A percentile compares a stretch with the other conserved stretches of the same genome.
Conservation (phyloP, 805 yeast species). For the Pichia scutulata region DNA sequence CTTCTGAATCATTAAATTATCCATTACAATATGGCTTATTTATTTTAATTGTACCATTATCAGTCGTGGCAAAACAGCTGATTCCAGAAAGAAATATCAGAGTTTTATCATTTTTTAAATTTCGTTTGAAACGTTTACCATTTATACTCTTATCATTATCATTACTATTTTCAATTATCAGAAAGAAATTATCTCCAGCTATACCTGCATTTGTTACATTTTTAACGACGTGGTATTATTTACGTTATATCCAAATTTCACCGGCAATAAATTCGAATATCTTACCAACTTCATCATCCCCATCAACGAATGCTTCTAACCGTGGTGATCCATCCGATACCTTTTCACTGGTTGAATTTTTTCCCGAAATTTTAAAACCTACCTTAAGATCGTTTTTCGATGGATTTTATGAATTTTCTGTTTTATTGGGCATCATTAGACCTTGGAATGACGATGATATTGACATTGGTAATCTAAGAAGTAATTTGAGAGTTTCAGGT, state of each 20-base stretch:
- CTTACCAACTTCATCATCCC: constrained; percentile 31
- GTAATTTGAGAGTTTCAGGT: constrained; percentile 48
- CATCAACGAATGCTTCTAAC: constrained; percentile 28
- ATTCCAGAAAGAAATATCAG: constrained; percentile 51
- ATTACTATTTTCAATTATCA: constrained; percentile 28
- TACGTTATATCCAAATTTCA: constrained; percentile 66
- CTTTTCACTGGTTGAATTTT: constrained; percentile 74
- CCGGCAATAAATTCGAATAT: constrained; percentile 20
- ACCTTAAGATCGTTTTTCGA: constrained; percentile 45
- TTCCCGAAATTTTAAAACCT: constrained; percentile 59
- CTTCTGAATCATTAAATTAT: constrained; percentile 31
- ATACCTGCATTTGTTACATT: constrained; percentile 55
- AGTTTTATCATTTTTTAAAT: constrained; percentile 30
- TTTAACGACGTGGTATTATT: constrained; percentile 62
- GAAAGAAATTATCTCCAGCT: constrained; percentile 39
- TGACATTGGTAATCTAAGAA: constrained; percentile 67
- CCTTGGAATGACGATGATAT: constrained; percentile 64
- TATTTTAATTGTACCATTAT: constrained; percentile 43
- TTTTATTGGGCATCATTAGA: constrained; percentile 40
- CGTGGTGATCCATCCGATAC: constrained; percentile 88
- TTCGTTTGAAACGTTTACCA: constrained; percentile 16
- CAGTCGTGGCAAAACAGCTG: constrained; percentile 50
- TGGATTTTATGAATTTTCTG: constrained; percentile 31
- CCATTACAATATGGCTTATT: constrained; percentile 46
- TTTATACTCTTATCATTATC: constrained; percentile 12